Conservation (phyloP, 345 rosid genomes). For the Cardiospermum halicacabum region DNA sequence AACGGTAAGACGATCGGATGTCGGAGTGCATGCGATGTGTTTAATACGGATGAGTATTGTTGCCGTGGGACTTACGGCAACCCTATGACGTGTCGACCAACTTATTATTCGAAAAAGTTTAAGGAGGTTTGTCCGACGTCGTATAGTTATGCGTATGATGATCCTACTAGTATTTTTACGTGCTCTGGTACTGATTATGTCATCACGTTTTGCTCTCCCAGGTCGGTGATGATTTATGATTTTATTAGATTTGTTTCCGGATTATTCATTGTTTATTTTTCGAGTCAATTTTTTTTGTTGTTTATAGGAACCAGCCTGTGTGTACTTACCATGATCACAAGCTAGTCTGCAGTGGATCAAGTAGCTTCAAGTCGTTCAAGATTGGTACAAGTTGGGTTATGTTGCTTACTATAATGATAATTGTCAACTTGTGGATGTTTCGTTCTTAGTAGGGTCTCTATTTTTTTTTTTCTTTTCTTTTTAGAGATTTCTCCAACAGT, state of each 20-base stretch:
- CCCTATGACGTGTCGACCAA: slow-evolving; percentile 52
- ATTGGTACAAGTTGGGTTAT: slow-evolving; percentile 34
- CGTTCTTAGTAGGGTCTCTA: background rate
- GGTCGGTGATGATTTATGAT: slow-evolving; percentile 32
- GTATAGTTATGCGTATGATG: slow-evolving; percentile 87
- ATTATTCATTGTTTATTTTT: too few species aligned
- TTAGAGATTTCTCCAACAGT: background rate
- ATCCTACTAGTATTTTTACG: slow-evolving; percentile 70
- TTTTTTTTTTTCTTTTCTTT: background rate
- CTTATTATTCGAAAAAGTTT: slow-evolving; percentile 69
- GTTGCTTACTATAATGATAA: slow-evolving; percentile 23
- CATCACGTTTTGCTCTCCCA: slow-evolving; percentile 62
- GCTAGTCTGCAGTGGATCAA: slow-evolving; percentile 55
- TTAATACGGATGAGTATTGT: slow-evolving; percentile 79
- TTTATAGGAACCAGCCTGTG: slow-evolving; percentile 46
- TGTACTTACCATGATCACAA: slow-evolving; percentile 71
- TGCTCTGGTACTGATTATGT: slow-evolving; percentile 68
- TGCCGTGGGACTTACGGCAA: slow-evolving; percentile 66
- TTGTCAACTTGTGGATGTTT: slow-evolving; percentile 15
- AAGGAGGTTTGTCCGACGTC: slow-evolving; percentile 82
- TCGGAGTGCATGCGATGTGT: slow-evolving; percentile 91
- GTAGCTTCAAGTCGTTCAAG: slow-evolving; percentile 22
- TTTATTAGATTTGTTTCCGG: background rate
- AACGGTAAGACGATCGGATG: slow-evolving; percentile 63
- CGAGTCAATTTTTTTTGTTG: background rate